A percentile compares a stretch with the other conserved stretches of the same genome.
Conservation (phyloP, 768 basidiomycete genomes). For the Boletus insuetus region DNA sequence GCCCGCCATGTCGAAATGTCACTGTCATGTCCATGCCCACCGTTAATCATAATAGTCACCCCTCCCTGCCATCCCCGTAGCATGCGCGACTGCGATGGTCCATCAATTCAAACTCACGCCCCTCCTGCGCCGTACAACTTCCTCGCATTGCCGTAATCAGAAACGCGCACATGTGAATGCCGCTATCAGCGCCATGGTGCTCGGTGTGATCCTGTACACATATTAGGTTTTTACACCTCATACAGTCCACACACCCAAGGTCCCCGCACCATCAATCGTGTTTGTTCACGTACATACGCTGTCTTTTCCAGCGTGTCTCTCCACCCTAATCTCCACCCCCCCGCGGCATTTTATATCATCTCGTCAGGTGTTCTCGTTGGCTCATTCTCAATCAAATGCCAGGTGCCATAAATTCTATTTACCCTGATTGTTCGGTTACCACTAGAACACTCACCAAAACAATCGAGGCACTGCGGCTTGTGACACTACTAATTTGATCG, state of each 20-base stretch:
- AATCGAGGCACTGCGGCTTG: slow-evolving; percentile 18
- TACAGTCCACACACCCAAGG: slow-evolving; percentile 29
- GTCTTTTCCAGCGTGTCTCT: slow-evolving; percentile 32
- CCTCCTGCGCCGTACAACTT: slow-evolving; percentile 27
- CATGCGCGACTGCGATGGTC: slow-evolving; percentile 19
- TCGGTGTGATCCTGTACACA: slow-evolving; percentile 29
- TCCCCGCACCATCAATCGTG: slow-evolving; percentile 34
- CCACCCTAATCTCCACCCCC: slow-evolving; percentile 31
- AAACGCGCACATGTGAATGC: slow-evolving; percentile 36
- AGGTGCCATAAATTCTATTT: slow-evolving; percentile 11
- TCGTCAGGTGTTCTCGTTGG: slow-evolving; percentile 12
- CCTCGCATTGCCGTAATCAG: slow-evolving; percentile 33
- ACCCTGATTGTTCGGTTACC: slow-evolving; percentile 5
- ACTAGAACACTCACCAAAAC: slow-evolving; percentile 1
- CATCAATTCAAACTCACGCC: slow-evolving; percentile 17
- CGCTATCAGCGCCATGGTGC: slow-evolving; percentile 25
- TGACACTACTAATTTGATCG: slow-evolving; percentile 28
- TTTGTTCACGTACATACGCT: slow-evolving; percentile 35
- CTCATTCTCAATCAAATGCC: slow-evolving; percentile 12
- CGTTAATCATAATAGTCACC: not conserved
- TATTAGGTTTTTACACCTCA: slow-evolving; percentile 35
- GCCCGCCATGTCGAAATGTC: slow-evolving; percentile 27
- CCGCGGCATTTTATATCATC: slow-evolving; percentile 30
- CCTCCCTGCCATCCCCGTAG: slow-evolving; percentile 9
- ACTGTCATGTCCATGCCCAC: slow-evolving; percentile 27